Percentiles rank a stretch among this genome's conserved stretches.
phyloP scores from a whole-genome alignment of 331 rosid genomes.

The Dryas integrifolia region DNA sequence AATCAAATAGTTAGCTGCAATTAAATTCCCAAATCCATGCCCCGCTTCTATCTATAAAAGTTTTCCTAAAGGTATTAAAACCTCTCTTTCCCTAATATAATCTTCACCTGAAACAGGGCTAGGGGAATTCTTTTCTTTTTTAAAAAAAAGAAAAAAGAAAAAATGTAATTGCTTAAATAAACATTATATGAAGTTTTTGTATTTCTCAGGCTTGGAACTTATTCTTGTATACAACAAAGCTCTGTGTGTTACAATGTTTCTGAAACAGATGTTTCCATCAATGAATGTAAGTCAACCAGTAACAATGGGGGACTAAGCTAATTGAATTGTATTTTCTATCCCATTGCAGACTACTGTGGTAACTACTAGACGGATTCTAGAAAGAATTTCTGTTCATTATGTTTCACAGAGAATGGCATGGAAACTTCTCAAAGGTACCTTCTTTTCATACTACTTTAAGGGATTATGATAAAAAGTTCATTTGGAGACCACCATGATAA shows the following conservation, averaged over 20 bases:
- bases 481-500: too few species aligned
- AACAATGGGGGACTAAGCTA: not conserved
- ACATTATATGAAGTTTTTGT: not conserved
- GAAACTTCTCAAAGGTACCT: constrained; percentile 85
- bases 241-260: not conserved
- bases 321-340: constrained; percentile 22
- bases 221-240: not conserved
- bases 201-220: not conserved
- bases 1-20: not conserved
- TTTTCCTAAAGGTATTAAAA: too few species aligned
- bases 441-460: not conserved
- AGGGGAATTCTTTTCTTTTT: not conserved
- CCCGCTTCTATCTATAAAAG: too few species aligned
- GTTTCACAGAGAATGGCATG: constrained; percentile 77
- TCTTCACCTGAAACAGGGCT: not conserved
- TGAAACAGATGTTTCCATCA: constrained; percentile 4
- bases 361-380: constrained; percentile 78
- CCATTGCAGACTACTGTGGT: constrained; percentile 60
- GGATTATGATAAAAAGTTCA: too few species aligned
- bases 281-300: constrained; percentile 12
- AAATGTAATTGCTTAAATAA: not conserved
- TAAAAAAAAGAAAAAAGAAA: too few species aligned
- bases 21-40: not conserved
- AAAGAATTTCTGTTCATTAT: constrained; percentile 67
- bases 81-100: too few species aligned